Base-by-base conservation (phyloP, 257 asterid species). In the Rhazya stricta region DNA sequence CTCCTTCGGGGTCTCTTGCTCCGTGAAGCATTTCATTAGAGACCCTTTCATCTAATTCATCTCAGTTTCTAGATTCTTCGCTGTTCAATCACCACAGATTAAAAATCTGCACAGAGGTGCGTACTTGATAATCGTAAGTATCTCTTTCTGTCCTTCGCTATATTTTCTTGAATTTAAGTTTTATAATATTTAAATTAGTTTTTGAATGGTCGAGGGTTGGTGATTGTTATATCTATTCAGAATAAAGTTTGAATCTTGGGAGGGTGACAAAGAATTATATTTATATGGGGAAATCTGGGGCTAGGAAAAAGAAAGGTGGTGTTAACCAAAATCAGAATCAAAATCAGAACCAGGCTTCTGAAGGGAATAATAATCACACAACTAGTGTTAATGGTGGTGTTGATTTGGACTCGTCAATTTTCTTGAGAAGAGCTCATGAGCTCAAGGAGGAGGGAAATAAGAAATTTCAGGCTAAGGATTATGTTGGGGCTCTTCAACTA, bases 361-460 rank as follows among this genome's bases (percentile, higher is more conserved):
- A 37, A 11, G 90, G 81, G 50, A 88, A 81, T 30, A 77, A 42
- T 42, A 77, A 69, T 19, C 63, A 89, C 37, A 57, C 83, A 5
- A 86, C 90, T 53, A 89, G 84, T 68, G 91, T 73, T 67, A 91
- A 91, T 74, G 97, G 96, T 23, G 88, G 86, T 69, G 85, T 85
- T 60, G 84, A 83, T 74, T 67, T 88, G 79, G 91, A 89, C 78
- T 75, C 93, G 8, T 85, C 97, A 6, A 63, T 86, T 81, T 81
- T 89, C 77, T 68, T 89, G 88, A 87, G 86, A 87, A 86, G 84
- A 81, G 99, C 98, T 42, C 89, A 89, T 63, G 99, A 95, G 84
- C 91, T 92, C 69, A 95, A 95, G 72, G 98, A 95, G 83, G 99
- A 92, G 73, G 99, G 99, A 5, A 95, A 95, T 89, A 82, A 78